Base-by-base conservation (phyloP, 148 eudicot species). In the Diospyros lotus region DNA sequence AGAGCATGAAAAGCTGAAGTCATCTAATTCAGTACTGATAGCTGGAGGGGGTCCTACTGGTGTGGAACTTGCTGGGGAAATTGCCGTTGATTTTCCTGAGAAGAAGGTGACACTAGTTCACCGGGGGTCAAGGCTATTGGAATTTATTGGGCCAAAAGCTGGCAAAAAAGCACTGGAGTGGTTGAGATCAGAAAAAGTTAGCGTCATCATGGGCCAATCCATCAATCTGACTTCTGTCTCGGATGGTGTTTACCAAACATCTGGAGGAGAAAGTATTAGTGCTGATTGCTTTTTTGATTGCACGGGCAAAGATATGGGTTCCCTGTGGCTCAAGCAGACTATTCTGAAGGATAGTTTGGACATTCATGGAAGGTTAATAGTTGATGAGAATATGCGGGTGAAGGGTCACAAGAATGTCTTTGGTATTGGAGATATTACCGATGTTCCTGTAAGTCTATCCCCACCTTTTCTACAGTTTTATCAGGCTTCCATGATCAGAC, bases 31-130 rank as follows among this genome's bases (percentile, higher is more conserved):
- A 7, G 75, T 89, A 69, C 66, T 89, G 75, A 62, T 89, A 6
- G 58, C 83, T 54, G 92, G 92, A 79, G 92, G 90, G 38, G 92
- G 92, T 2, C 86, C 92, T 1, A 81, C 84, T 11, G 90, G 92
- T 15, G 92, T 89, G 11, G 92, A 89, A 73, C 84, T 89, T 73
- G 90, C 88, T 44, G 92, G 79, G 60, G 92, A 89, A 81, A 86
- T 89, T 10, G 72, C 76, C 9, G 76, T 76, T 9, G 79, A 83
- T 17, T 86, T 82, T 78, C 90, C 92, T 17, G 78, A 76, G 5
- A 89, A 84, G 78, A 86, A 82, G 74, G 79, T 89, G 39, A 83
- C 78, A 55, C 64, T 89, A 28, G 88, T 86, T 15, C 86, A 85
- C 71, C 76, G 86, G 8, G 92, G 90, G 41, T 48, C 85, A 9